A percentile compares a stretch with the other conserved stretches of the same genome.
phyloP scores from a whole-genome alignment of 2,329 filamentous ascomycete genomes.

The Fusarium scirpi region DNA sequence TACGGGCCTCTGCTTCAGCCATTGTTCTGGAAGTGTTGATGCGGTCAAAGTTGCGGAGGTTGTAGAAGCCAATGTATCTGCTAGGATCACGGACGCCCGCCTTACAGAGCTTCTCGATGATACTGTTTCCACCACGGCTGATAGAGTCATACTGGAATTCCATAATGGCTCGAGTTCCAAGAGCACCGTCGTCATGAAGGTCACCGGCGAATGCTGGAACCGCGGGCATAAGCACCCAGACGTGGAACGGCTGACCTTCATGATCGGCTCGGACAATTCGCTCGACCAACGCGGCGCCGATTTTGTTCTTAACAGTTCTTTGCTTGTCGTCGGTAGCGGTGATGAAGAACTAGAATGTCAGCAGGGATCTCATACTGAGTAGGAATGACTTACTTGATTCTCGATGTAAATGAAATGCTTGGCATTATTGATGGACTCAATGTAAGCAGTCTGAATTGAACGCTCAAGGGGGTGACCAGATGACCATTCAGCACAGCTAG shows the following conservation, averaged over 20 bases:
- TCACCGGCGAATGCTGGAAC: conserved; percentile 88
- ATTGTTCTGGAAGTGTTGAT: conserved; percentile 78
- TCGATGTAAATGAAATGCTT: conserved; percentile 84
- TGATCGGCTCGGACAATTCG: conserved; percentile 78
- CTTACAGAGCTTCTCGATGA: conserved; percentile 76
- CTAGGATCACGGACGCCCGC: conserved; percentile 77
- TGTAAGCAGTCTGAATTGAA: conserved; percentile 89
- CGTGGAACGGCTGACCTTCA: conserved; percentile 74
- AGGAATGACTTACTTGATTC: conserved; percentile 65
- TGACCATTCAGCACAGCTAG: conserved; percentile 64
- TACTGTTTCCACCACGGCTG: conserved; percentile 80
- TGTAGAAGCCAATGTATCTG: conserved; percentile 86
- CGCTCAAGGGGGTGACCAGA: conserved; percentile 69
- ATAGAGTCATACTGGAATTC: conserved; percentile 88
- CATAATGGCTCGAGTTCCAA: conserved; percentile 87
- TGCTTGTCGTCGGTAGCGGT: conserved; percentile 80
- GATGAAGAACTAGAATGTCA: conserved; percentile 75
- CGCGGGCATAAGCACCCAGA: conserved; percentile 82
- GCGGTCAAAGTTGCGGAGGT: conserved; percentile 85
- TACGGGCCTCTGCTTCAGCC: conserved; percentile 68
- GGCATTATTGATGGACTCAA: conserved; percentile 75
- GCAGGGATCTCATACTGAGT: background rate
- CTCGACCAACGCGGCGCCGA: conserved; percentile 82
- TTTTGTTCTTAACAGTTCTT: conserved; percentile 79
- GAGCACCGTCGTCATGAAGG: conserved; percentile 75